Conservation (phyloP, 441 rosid species). For the Macaranga tanarius region DNA sequence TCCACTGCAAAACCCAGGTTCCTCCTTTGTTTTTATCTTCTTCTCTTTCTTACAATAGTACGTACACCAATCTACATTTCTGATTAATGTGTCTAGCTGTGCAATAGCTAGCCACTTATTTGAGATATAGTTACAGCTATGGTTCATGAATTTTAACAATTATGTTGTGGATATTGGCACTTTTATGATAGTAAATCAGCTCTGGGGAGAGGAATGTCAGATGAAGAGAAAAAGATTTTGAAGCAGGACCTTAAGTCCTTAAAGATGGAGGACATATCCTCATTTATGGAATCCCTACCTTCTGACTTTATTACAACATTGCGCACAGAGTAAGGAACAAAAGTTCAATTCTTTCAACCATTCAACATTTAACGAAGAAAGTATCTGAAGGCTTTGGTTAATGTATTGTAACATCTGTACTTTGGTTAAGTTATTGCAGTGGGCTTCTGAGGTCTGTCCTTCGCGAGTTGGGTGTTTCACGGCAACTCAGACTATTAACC, state of each 20-base stretch:
- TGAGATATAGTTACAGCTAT: neutral
- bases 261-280: conserved; percentile 73
- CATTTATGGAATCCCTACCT: conserved; percentile 86
- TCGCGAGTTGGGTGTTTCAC: conserved; percentile 61
- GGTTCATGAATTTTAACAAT: neutral
- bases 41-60: neutral
- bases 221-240: conserved; percentile 57
- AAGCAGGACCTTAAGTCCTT: conserved; percentile 65
- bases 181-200: conserved; percentile 53
- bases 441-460: conserved; percentile 68
- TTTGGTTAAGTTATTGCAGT: conserved; percentile 35
- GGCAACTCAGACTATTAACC: conserved; percentile 55
- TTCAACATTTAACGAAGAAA: conserved; percentile 1
- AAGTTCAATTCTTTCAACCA: neutral
- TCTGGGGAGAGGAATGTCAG: conserved; percentile 64
- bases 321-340: conserved; percentile 63
- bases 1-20: neutral
- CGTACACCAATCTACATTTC: neutral
- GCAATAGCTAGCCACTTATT: neutral
- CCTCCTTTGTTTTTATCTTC: neutral
- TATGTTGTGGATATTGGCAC: conserved; percentile 10
- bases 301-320: conserved; percentile 65
- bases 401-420: neutral
- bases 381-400: neutral
- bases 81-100: neutral